phyloP scores from a whole-genome alignment of 1,284 basidiomycete species.

The Cryptococcus hybrid region DNA sequence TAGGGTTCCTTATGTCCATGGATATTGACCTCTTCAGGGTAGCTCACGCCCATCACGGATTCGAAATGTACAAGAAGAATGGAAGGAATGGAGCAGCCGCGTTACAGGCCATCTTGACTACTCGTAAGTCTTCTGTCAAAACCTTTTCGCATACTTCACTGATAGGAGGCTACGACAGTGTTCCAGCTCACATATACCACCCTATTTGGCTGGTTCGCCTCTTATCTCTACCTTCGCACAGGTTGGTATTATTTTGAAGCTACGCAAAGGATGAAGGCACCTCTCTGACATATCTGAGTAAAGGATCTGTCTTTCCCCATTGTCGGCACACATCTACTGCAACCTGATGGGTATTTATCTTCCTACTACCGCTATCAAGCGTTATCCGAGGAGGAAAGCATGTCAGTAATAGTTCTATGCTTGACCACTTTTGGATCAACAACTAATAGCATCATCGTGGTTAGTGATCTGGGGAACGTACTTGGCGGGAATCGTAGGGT shows the following conservation, averaged over 20 bases:
- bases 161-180: slow-evolving; percentile 53
- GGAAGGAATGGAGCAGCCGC: slow-evolving; percentile 65
- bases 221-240: slow-evolving; percentile 81
- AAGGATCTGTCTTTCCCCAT: slow-evolving; percentile 54
- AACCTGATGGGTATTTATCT: slow-evolving; percentile 76
- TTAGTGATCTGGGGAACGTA: slow-evolving; percentile 36
- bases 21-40: not conserved
- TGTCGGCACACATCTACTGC: slow-evolving; percentile 82
- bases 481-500: slow-evolving; percentile 41
- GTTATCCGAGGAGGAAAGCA: slow-evolving; percentile 26
- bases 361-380: slow-evolving; percentile 29
- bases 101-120: slow-evolving; percentile 59
- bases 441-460: not conserved
- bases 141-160: not conserved
- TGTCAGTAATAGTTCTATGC: not conserved
- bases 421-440: not conserved
- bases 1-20: not conserved
- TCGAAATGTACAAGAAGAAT: slow-evolving; percentile 71
- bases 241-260: slow-evolving; percentile 52
- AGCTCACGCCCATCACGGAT: slow-evolving; percentile 92
- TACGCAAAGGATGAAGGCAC: not conserved
- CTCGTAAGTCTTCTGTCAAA: slow-evolving; percentile 56
- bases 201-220: slow-evolving; percentile 84
- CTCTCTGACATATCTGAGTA: not conserved
- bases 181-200: slow-evolving; percentile 88